Conservation (phyloP, 179 eudicot species). For the Dionaea muscipula region DNA sequence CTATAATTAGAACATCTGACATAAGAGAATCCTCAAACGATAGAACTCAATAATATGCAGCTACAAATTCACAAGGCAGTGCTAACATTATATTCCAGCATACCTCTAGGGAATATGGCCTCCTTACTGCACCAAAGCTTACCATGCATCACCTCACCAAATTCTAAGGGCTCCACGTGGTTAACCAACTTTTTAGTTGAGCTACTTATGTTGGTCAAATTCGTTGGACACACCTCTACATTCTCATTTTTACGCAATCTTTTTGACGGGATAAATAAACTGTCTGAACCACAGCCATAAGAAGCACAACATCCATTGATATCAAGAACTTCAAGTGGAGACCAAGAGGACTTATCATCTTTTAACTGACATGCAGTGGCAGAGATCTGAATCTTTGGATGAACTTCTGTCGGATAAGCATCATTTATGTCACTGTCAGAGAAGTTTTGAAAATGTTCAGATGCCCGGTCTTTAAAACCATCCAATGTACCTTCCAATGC, state of each 20-base stretch:
- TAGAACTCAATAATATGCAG: background rate
- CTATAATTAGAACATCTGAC: background rate
- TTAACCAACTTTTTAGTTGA: slow-evolving; percentile 6
- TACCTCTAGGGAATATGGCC: slow-evolving; percentile 51
- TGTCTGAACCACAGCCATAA: background rate
- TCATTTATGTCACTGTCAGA: slow-evolving; percentile 4
- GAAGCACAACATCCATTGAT: background rate
- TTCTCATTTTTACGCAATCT: slow-evolving; percentile 16
- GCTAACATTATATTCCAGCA: slow-evolving; percentile 1
- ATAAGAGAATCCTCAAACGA: background rate
- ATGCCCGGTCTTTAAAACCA: slow-evolving; percentile 24
- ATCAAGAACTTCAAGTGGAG: background rate
- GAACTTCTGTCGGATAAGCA: background rate
- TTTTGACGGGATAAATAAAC: slow-evolving; percentile 14
- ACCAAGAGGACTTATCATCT: background rate
- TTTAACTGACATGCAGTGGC: too few relatives aligned
- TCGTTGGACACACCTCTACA: slow-evolving; percentile 2
- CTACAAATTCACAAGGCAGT: background rate
- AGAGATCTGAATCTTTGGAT: background rate
- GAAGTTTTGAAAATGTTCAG: slow-evolving; percentile 10
- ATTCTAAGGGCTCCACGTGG: slow-evolving; percentile 20
- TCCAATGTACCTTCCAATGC: slow-evolving; percentile 31
- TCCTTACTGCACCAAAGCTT: slow-evolving; percentile 45
- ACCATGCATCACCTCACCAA: slow-evolving; percentile 27
- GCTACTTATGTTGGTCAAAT: slow-evolving; percentile 5